phyloP scores from a whole-genome alignment of 2,329 filamentous ascomycete genomes.

The Xylaria sp. region DNA sequence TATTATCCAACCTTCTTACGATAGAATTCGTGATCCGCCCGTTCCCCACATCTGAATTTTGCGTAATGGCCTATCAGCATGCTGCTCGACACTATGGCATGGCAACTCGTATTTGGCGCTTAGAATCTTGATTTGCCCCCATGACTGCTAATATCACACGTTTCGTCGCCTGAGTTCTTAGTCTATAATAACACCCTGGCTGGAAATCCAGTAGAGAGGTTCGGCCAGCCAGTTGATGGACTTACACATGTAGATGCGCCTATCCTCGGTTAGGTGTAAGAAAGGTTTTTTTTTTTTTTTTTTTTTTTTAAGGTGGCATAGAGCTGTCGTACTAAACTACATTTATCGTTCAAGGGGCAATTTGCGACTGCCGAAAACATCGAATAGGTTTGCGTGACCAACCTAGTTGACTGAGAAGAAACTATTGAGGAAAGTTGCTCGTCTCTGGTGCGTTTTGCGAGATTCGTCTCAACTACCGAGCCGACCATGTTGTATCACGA shows the following conservation, averaged over 20 bases:
- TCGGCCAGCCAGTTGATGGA: not conserved
- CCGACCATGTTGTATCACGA: slow-evolving; percentile 17
- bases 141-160: slow-evolving; percentile 18
- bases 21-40: not conserved
- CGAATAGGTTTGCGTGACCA: not conserved
- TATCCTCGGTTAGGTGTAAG: not conserved
- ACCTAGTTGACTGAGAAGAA: not conserved
- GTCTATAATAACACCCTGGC: not conserved
- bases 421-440: not conserved
- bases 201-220: not conserved
- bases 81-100: not conserved
- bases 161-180: slow-evolving; percentile 16
- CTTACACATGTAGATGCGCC: not conserved
- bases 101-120: slow-evolving; percentile 16
- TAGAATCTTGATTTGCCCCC: slow-evolving; percentile 14
- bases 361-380: not conserved
- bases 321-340: not conserved
- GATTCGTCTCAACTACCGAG: slow-evolving; percentile 10
- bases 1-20: not conserved
- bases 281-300: not conserved
- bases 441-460: not conserved
- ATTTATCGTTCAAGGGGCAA: not conserved
- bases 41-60: slow-evolving; percentile 1
- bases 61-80: slow-evolving; percentile 28
- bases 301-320: too few relatives aligned